Conservation (phyloP, 768 basidiomycete species). For the Chalciporus chontae region DNA sequence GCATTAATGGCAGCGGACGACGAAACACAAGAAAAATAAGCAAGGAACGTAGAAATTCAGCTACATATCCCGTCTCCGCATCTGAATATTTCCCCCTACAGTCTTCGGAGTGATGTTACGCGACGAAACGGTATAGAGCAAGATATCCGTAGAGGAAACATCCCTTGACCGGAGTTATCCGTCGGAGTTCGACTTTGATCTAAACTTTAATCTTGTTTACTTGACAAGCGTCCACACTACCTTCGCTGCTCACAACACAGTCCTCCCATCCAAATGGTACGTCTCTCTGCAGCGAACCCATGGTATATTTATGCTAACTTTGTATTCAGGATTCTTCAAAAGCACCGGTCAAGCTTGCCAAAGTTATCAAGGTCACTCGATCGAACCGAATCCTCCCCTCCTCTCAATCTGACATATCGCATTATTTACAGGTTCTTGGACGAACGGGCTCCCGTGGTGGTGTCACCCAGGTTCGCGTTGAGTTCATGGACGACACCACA, state of each 20-base stretch:
- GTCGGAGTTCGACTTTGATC: slow-evolving; percentile 9
- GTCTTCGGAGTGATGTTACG: too few species aligned
- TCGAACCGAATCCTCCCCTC: neutral
- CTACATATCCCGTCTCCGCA: too few species aligned
- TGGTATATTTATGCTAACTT: neutral
- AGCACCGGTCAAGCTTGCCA: slow-evolving; percentile 94
- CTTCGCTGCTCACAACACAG: neutral
- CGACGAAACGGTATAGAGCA: too few species aligned
- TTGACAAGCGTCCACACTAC: slow-evolving; percentile 12
- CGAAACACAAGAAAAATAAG: too few species aligned
- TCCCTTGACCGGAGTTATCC: slow-evolving; percentile 12
- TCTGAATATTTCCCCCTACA: too few species aligned
- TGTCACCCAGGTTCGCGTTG: slow-evolving; percentile 98
- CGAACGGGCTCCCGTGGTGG: slow-evolving; percentile 98
- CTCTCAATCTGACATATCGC: neutral
- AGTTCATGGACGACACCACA: slow-evolving; percentile 96
- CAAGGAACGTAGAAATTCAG: too few species aligned
- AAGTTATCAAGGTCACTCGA: slow-evolving; percentile 82
- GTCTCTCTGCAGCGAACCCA: neutral
- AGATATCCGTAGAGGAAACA: too few species aligned
- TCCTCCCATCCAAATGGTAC: slow-evolving; percentile 21
- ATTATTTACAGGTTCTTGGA: slow-evolving; percentile 75
- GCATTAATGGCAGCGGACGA: too few species aligned
- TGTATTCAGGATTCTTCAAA: slow-evolving; percentile 71
- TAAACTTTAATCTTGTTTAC: slow-evolving; percentile 25